Base-by-base conservation (phyloP, 164 flowering plant species). In the Tetracentron sinense region DNA sequence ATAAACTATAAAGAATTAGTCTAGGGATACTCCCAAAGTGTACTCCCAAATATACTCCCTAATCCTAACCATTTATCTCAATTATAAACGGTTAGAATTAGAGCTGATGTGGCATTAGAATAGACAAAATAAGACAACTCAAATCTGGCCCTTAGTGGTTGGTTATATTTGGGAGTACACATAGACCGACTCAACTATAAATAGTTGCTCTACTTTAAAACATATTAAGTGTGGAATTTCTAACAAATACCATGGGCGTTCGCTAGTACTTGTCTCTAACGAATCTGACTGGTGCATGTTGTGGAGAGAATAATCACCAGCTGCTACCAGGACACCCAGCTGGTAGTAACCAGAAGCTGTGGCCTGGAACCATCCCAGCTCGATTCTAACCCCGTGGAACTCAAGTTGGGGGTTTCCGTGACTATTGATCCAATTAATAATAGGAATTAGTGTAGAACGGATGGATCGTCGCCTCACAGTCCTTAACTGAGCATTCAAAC, bases 331-430 rank as follows among this genome's bases (percentile, higher is more conserved):
- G 58, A 85, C 67, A 47, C 97, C 97, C 51, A 92, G 76, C 66
- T 89, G 97, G 69, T 89, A 92, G 75, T 87, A 92, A 65, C 96
- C 97, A 60, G 90, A 87, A 22, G 97, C 81, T 46, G 97, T 92
- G 61, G 90, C 92, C 77, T 92, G 96, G 69, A 92, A 92, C 97
- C 97, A 92, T 17, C 92, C 96, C 22, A 89, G 82, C 79, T 92
- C 92, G 48, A 89, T 75, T 76, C 78, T 86, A 14, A 85, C 83
- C 8, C 90, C 85, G 72, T 83, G 89, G 53, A 81, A 80, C 66
- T 79, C 86, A 58, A 92, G 88, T 62, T 89, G 92, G 58, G 94
- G 82, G 67, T 89, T 92, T 64, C 72, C 92, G 68, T 85, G 96
- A 65, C 84, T 87, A 65, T 38, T 67, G 31, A 87, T 73, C 97